Evolutionary conservation across 2,329 filamentous ascomycete species (phyloP), one percentile per base, ranked within the genome.

Genomic region (Cladosporium sp.): DNA sequence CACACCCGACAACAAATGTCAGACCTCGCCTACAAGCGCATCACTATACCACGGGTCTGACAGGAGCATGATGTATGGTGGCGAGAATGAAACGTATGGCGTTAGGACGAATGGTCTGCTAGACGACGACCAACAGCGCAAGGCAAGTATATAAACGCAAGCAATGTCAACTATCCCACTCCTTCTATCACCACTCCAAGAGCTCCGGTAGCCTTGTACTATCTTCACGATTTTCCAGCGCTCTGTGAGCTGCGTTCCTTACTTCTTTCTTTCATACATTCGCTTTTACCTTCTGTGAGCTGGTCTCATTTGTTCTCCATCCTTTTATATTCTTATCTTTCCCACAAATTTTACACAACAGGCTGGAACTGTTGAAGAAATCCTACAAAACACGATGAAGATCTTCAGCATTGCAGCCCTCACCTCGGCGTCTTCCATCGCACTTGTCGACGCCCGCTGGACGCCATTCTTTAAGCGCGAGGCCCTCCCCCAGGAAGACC

Each of bases 301-400:
- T n/a, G 40, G 38, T 45, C 43, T 47, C 43, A 17, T 45, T 55
- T 36, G 15, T 28, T 45, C 36, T 9, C n/a, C 34, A 20, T 45
- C 28, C 7, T 42, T 49, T 36, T 22, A 17, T n/a, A 9, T 17
- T 4, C 25, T 40, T 42, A 42, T 20, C 17, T 42, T 22, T n/a
- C 22, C n/a, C n/a, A n/a, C 20, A 28, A 17, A 50, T 15, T 9
- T n/a, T 2, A 50, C 17, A 36, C 17, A 34, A n/a, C 17, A 19
- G 47, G 47, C 47, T 25, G 47, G 47, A 36, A 25, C 47, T 30
- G 30, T 37, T 17, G 11, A 37, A 34, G 36, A 9, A 14, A 14
- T 6, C 8, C 17, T 11, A 12, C 11, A 58, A 58, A 54, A 17
- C 60, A 61, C 37, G 4, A 61, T 61, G 60, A 59, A 40, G 22